Evolutionary conservation across 2,329 filamentous ascomycete genomes (phyloP).

Genomic region (Clathrospora elynae): DNA sequence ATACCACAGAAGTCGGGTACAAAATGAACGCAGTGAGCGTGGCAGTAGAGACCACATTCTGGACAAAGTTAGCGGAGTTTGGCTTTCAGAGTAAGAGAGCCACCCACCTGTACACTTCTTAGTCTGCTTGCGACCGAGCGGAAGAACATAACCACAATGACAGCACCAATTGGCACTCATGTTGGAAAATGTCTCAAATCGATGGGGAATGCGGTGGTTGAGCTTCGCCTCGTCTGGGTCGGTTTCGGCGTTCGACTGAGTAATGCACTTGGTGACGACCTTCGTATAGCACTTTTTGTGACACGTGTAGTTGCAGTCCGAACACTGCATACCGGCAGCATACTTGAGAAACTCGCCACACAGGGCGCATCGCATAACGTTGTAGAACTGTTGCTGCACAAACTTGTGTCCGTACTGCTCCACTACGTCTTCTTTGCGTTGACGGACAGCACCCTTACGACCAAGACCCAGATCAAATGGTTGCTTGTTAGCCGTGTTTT

Average conservation of each 20-base stretch:
- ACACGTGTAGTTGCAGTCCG: slow-evolving; percentile 99
- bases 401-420: slow-evolving; percentile 99
- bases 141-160: slow-evolving; percentile 94
- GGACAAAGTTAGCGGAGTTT: slow-evolving; percentile 29
- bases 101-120: slow-evolving; percentile 82
- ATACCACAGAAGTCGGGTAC: slow-evolving; percentile 99
- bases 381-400: slow-evolving; percentile 98
- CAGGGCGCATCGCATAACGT: slow-evolving; percentile 98
- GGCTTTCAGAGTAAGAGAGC: neutral
- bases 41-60: slow-evolving; percentile 92
- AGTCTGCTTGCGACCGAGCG: slow-evolving; percentile 92
- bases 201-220: slow-evolving; percentile 97
- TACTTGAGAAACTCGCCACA: slow-evolving; percentile 99
- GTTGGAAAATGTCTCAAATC: slow-evolving; percentile 95
- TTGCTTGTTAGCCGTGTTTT: slow-evolving; percentile 81
- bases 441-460: slow-evolving; percentile 92
- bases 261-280: slow-evolving; percentile 99
- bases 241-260: slow-evolving; percentile 97
- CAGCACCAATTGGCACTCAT: slow-evolving; percentile 99
- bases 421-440: slow-evolving; percentile 96
- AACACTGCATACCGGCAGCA: slow-evolving; percentile 97
- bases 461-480: slow-evolving; percentile 88
- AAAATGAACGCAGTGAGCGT: slow-evolving; percentile 88
- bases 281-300: slow-evolving; percentile 96
- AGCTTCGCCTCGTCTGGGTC: slow-evolving; percentile 99